A percentile compares a stretch with the other conserved stretches of the same genome.
These are phyloP conservation scores for Penicillium olsonii DNA, from an alignment of 2,329 filamentous ascomycete genomes.

Conservation along the genomic window DNA sequence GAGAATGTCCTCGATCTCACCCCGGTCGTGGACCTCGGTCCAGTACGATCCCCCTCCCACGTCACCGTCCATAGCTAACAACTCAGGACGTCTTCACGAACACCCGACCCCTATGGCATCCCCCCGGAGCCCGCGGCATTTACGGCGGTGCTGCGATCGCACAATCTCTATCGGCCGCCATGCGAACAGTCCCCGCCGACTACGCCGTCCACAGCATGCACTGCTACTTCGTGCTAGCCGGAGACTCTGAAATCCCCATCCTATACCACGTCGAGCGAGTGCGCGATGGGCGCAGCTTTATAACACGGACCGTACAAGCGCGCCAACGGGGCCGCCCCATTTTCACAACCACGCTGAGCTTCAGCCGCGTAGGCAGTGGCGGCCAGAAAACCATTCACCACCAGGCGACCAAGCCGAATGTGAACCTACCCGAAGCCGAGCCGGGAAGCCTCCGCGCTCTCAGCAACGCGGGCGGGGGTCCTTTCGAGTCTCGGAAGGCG, in stretches of 20 bases:
- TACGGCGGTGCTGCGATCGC: constrained; percentile 93
- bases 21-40: constrained; percentile 61
- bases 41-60: constrained; percentile 53
- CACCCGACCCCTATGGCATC: constrained; percentile 86
- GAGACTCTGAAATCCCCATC: constrained; percentile 79
- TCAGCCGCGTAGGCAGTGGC: constrained; percentile 63
- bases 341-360: constrained; percentile 93
- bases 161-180: constrained; percentile 83
- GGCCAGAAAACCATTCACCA: constrained; percentile 64
- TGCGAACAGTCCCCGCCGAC: constrained; percentile 75
- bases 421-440: constrained; percentile 43
- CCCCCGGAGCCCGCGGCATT: constrained; percentile 86
- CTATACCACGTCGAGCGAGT: constrained; percentile 95
- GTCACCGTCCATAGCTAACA: not conserved
- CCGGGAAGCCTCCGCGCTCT: constrained; percentile 32
- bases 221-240: constrained; percentile 96
- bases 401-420: constrained; percentile 60
- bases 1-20: constrained; percentile 88
- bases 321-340: constrained; percentile 84
- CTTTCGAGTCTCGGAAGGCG: constrained; percentile 61
- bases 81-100: constrained; percentile 88
- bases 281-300: constrained; percentile 84
- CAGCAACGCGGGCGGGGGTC: constrained; percentile 42
- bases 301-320: constrained; percentile 94
- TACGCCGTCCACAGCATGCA: constrained; percentile 95